Conservation (phyloP, 805 yeast species). For the Naumovozyma castellii region DNA sequence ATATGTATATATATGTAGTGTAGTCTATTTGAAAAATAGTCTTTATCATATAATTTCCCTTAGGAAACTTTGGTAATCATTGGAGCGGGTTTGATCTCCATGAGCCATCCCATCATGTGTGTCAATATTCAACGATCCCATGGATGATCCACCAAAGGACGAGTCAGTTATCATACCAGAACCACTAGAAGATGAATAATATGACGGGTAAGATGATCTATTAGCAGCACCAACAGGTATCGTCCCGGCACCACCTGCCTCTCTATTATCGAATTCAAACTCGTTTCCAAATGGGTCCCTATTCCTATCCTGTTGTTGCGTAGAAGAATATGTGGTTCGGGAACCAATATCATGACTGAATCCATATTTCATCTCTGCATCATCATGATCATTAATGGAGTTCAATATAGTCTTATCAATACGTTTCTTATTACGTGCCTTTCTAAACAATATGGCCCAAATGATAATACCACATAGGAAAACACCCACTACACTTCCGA, state of each 20-base stretch:
- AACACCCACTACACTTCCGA: conserved; percentile 26
- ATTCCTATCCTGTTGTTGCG: too few relatives aligned
- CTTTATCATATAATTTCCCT: conserved; percentile 3
- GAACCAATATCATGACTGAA: too few relatives aligned
- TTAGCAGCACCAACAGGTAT: background rate
- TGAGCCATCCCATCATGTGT: background rate
- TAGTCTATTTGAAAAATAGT: too few relatives aligned
- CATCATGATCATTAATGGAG: background rate
- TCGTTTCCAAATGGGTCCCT: conserved; percentile 25
- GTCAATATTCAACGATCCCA: background rate
- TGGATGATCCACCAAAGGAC: background rate
- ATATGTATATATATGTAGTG: too few relatives aligned
- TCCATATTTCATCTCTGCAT: too few relatives aligned
- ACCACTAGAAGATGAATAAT: background rate
- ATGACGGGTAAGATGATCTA: background rate
- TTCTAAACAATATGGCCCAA: conserved; percentile 13
- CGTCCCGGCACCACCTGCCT: too few relatives aligned
- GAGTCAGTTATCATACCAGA: background rate
- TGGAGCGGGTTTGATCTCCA: background rate
- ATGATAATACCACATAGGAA: conserved; percentile 11
- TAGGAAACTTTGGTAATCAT: conserved; percentile 2
- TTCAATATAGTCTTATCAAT: too few relatives aligned
- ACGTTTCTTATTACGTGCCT: conserved; percentile 6
- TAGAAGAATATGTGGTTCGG: too few relatives aligned
- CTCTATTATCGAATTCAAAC: too few relatives aligned